These are phyloP conservation scores for Metschnikowia peoriensis DNA, from an alignment of 805 yeast species.

Conservation along the genomic window DNA sequence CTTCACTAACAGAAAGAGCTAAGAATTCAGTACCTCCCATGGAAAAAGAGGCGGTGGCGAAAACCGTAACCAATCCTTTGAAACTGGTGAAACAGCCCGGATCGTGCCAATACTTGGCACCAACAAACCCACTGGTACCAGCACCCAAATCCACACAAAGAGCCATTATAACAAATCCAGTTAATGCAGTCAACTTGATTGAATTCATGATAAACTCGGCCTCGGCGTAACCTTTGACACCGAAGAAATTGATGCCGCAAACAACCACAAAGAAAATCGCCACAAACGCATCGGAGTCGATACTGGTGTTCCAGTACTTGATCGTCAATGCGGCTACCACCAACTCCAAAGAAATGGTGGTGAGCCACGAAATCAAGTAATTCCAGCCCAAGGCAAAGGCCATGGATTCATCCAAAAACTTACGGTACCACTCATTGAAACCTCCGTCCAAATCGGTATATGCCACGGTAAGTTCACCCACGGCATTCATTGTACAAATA, in stretches of 20 bases:
- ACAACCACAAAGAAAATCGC: slow-evolving; percentile 33
- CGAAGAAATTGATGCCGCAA: slow-evolving; percentile 42
- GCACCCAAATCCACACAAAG: slow-evolving; percentile 38
- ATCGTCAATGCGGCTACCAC: slow-evolving; percentile 45
- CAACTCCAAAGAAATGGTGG: slow-evolving; percentile 18
- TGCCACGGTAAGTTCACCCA: slow-evolving; percentile 56
- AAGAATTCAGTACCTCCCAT: background rate
- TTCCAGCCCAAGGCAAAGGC: slow-evolving; percentile 41
- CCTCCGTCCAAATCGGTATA: slow-evolving; percentile 48
- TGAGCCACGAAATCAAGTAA: slow-evolving; percentile 29
- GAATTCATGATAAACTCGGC: slow-evolving; percentile 41
- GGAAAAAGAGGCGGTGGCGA: background rate
- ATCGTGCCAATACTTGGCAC: slow-evolving; percentile 39
- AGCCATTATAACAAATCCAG: slow-evolving; percentile 41
- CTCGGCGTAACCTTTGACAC: slow-evolving; percentile 47
- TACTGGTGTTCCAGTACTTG: slow-evolving; percentile 48
- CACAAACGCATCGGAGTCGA: slow-evolving; percentile 47
- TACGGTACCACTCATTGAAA: slow-evolving; percentile 25
- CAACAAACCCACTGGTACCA: slow-evolving; percentile 28
- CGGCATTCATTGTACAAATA: slow-evolving; percentile 34
- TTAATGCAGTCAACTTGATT: slow-evolving; percentile 33
- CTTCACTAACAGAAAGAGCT: background rate
- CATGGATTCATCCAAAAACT: slow-evolving; percentile 33
- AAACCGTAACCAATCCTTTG: slow-evolving; percentile 33
- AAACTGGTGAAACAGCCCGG: slow-evolving; percentile 37